Base-by-base conservation (phyloP, 2,329 filamentous ascomycete genomes). In the Talaromyces sp. region DNA sequence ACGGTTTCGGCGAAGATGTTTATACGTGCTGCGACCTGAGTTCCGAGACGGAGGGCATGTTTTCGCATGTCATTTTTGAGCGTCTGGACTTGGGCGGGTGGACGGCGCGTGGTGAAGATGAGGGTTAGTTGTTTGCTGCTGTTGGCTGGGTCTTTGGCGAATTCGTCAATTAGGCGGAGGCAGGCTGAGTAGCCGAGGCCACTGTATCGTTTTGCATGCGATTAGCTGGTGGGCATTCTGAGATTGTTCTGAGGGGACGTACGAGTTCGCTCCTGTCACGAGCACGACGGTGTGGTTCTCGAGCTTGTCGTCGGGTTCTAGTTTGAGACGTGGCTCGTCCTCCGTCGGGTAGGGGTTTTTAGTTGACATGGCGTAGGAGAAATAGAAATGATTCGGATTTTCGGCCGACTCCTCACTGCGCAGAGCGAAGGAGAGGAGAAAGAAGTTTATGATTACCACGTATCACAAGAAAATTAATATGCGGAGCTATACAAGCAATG, bases 211-310 rank as follows among this genome's bases (percentile, higher is more conserved):
- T 62, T 24, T 60, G 22, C n/a, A 19, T 54, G 10, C 5, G 1
- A 67, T 66, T 63, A 70, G 65, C 66, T 60, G 22, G n/a, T 33
- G 43, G 5, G 11, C 5, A 22, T 37, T 39, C 9, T 22, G n/a
- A 43, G 43, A 24, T 47, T 47, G 43, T 43, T 37, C n/a, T 24
- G 33, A 3, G 13, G 13, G 27, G 7, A 64, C 63, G 41, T 84
- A 93, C 92, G 91, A 93, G 78, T 96, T 96, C 41, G 91, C 91
- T 62, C 92, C 92, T 0, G 92, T 96, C 47, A 97, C 86, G 45
- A 97, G 82, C 9, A 92, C 87, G 14, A 66, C 47, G 45, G 54
- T 56, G 41, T 66, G 57, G 14, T 63, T 50, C 19, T 63, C 60
- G 56, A 66, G 64, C 43, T 66, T 54, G 39, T 66, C 64, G 27